Evolutionary conservation across 2,329 filamentous ascomycete species (phyloP).

Genomic region (Aspergillus melleus): DNA sequence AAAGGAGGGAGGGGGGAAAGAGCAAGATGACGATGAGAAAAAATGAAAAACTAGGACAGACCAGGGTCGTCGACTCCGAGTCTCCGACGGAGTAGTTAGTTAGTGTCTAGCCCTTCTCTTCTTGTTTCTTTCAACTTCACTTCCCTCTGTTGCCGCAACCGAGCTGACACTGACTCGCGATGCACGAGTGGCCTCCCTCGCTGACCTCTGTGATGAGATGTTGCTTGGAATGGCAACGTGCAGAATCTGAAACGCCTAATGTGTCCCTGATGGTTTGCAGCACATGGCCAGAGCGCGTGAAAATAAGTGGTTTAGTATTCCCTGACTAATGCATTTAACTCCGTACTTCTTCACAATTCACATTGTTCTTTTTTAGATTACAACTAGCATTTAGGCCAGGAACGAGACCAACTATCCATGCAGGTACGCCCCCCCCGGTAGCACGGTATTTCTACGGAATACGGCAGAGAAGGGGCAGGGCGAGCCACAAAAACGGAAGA

Average conservation of each 20-base stretch:
- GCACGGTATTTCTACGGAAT: neutral
- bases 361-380: neutral
- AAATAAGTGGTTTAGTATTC: neutral
- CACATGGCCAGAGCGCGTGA: neutral
- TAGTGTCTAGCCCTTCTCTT: neutral
- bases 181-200: neutral
- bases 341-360: neutral
- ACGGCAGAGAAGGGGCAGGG: too few species aligned
- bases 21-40: too few species aligned
- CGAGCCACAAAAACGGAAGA: neutral
- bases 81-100: neutral
- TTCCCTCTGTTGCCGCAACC: neutral
- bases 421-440: conserved; percentile 8
- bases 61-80: neutral
- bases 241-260: conserved; percentile 12
- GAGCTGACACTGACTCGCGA: conserved; percentile 5
- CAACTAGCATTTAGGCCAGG: neutral
- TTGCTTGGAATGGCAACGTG: conserved; percentile 8
- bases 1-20: too few species aligned
- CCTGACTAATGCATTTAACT: neutral
- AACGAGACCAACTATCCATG: neutral
- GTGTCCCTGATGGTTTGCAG: conserved; percentile 4
- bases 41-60: too few species aligned
- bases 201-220: neutral
- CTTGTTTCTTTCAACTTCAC: neutral